Evolutionary conservation across 164 flowering plant genomes (phyloP).

Genomic region (Akebia trifoliata): DNA sequence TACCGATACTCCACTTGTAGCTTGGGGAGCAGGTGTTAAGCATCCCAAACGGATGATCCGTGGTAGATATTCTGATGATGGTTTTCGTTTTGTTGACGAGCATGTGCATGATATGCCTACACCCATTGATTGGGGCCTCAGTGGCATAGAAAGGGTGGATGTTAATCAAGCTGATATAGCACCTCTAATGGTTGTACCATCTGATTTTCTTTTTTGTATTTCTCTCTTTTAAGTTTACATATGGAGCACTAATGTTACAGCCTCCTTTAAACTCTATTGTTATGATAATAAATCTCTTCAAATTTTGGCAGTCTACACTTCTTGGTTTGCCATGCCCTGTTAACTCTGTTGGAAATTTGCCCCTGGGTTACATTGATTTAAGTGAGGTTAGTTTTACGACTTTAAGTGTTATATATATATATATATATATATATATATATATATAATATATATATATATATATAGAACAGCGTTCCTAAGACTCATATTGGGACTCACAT

Average conservation of each 20-base stretch:
- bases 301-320: constrained; percentile 73
- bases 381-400: constrained; percentile 45
- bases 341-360: constrained; percentile 90
- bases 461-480: too few species aligned
- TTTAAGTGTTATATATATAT: too few species aligned
- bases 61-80: constrained; percentile 36
- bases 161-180: constrained; percentile 99
- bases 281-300: constrained; percentile 22
- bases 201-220: constrained; percentile 12
- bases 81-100: constrained; percentile 74
- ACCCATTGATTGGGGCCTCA: constrained; percentile 85
- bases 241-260: not conserved
- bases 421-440: too few species aligned
- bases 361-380: constrained; percentile 61
- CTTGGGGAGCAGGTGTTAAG: constrained; percentile 92
- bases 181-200: constrained; percentile 71
- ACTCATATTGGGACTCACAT: too few species aligned
- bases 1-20: constrained; percentile 97
- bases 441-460: too few species aligned
- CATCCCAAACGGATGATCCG: constrained; percentile 44
- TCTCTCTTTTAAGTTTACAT: constrained; percentile 6
- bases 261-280: constrained; percentile 4
- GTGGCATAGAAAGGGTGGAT: constrained; percentile 73
- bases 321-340: constrained; percentile 90
- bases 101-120: constrained; percentile 86